Base-by-base conservation (phyloP, 2,329 filamentous ascomycete species). In the Cryphonectria carpinicola region DNA sequence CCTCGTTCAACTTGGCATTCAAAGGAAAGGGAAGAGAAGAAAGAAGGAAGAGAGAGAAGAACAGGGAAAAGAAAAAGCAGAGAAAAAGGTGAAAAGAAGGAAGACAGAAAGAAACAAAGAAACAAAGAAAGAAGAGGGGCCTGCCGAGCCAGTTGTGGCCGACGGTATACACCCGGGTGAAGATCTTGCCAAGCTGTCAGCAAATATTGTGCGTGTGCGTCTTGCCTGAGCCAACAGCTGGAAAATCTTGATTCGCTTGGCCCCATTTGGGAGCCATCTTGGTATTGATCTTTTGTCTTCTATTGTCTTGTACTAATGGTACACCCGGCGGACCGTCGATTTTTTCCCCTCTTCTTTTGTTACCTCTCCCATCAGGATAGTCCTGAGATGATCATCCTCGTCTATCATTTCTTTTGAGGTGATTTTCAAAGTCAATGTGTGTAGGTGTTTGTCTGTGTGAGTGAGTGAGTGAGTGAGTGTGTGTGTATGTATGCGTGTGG, bases 231-330 rank as follows among this genome's bases (percentile, higher is more conserved):
- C 17, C n/a, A 46, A 6, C 39, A n/a, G 8, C 8, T 3, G 4
- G 32, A 25, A 41, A 66, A 35, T 54, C 32, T 66, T 66, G 64
- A 46, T 66, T 66, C 64, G 64, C 64, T 66, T 54, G 64, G 22
- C n/a, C 64, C 3, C 22, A n/a, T 41, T 17, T 49, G 49, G 64
- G 22, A 49, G 28, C 32, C 35, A 56, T 56, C 28, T 66, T 61
- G 28, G 7, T 3, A 56, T 56, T 25, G 5, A 22, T 37, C 35
- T 35, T 49, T 39, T n/a, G 32, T 41, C 4, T 52, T 64, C 62
- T 64, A 64, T 35, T 22, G 63, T 61, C 25, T 43, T 64, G n/a
- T 2, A 35, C 35, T 61, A 61, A 13, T 37, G 58, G 19, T 39
- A 61, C 22, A 37, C 58, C 35, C 58, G 11, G 11, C 19, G 22